Conservation (phyloP, 176 grass and related monocot species). For the Puya raimondii region DNA sequence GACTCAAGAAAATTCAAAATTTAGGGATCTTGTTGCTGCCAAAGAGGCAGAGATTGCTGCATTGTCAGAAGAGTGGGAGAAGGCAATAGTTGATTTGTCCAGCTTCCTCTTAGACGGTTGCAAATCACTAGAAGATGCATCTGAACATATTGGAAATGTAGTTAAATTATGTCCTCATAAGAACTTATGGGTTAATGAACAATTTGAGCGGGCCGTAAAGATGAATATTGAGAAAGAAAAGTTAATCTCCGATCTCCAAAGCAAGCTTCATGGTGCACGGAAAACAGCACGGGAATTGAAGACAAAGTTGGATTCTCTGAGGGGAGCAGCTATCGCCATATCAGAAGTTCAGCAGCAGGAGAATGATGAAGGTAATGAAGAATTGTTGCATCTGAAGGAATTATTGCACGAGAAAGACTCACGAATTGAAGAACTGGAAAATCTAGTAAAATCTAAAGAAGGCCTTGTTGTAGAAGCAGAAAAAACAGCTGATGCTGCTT, state of each 20-base stretch:
- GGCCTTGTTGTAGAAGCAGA: constrained; percentile 10
- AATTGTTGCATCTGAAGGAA: constrained; percentile 24
- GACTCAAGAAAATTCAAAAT: constrained; percentile 51
- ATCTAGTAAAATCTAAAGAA: constrained; percentile 20
- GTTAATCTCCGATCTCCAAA: constrained; percentile 52
- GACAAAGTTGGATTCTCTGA: constrained; percentile 64
- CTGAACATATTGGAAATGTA: constrained; percentile 60
- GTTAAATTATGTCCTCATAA: constrained; percentile 60
- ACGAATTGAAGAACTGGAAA: constrained; percentile 27
- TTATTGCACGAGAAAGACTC: constrained; percentile 24
- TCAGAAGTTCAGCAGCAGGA: constrained; percentile 52
- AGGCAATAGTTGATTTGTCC: constrained; percentile 66
- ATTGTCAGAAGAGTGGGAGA: constrained; percentile 67
- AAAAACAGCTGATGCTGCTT: constrained; percentile 12
- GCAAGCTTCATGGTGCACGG: constrained; percentile 47
- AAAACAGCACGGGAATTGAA: constrained; percentile 53
- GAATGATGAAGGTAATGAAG: constrained; percentile 37
- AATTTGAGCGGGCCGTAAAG: constrained; percentile 77
- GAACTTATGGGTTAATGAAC: constrained; percentile 42
- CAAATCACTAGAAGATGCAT: constrained; percentile 65
- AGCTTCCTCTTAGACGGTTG: constrained; percentile 67
- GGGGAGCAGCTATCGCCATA: constrained; percentile 73
- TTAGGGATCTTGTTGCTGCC: constrained; percentile 43
- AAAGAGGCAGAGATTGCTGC: constrained; percentile 54
- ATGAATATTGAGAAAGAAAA: constrained; percentile 68